Base-by-base conservation (phyloP, 2,329 filamentous ascomycete species). In the Exophiala sp. region DNA sequence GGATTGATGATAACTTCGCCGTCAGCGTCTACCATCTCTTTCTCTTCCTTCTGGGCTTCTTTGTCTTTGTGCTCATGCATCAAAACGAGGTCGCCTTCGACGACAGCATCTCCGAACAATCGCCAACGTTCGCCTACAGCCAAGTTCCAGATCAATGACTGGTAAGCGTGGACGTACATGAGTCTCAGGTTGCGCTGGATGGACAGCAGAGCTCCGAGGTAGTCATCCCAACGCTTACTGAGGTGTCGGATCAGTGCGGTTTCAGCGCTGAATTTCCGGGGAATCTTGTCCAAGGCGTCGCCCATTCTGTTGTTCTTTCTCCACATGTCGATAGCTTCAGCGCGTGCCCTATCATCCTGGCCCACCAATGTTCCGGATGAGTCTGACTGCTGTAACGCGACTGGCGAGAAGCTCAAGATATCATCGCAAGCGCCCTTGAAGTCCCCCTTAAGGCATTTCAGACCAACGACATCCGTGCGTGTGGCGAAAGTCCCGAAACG, bases 111-210 rank as follows among this genome's bases (percentile, higher is more conserved):
- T 47, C 91, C 91, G 67, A 87, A 87, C 2, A 82, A 74, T 39
- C 84, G 81, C 87, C 90, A 95, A 43, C 94, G 87, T 63, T 87
- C 84, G 61, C 88, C 90, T 1, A 84, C 89, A 10, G 84, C 88
- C 62, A 84, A 82, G 73, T 99, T 99, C 92, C 92, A 99, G 7
- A 99, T 85, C 35, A 91, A 82, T 5, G 89, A 95, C 70, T 99
- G 94, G 72, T 96, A 97, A 4, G 94, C 92, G 69, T 99, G 94
- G 12, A 96, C 86, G 68, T 97, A 99, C 88, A 99, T 96, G 54
- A 90, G 82, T 40, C 91, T 83, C 64, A 97, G 77, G 45, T 88
- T 89, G 14, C 91, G 82, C 20, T 87, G 88, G 58, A 99, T 91
- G 50, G 81, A 80, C 66, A 87, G 81, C 47, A 99, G 72, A 1